Base-by-base conservation (phyloP, 2,329 filamentous ascomycete genomes). In the Sclerotinia glacialis region DNA sequence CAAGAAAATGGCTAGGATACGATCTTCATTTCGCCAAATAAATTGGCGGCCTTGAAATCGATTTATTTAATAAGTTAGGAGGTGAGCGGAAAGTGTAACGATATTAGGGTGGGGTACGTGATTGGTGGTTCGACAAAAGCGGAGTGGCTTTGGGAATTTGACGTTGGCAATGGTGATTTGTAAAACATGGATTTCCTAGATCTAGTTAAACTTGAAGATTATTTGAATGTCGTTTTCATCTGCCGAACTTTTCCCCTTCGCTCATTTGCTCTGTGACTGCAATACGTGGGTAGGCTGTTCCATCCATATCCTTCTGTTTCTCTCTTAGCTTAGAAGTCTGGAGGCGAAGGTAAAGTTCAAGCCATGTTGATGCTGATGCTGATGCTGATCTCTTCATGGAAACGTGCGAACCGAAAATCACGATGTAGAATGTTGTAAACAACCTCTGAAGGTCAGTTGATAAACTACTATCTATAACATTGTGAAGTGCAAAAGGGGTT, bases 21-120 rank as follows among this genome's bases (percentile, higher is more conserved):
- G 95, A 99, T 78, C 84, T 99, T 77, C 95, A 99, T 81, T 99
- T 99, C 82, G 95, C 95, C 68, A 99, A 99, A 86, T 99, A 77
- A 66, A 69, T 61, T 37, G 14, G 14, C 12, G 7, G 16, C 37
- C 12, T 34, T 11, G 5, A 21, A 23, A 23, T 21, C 16, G n/a
- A 11, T 8, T 8, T 34, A 37, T 37, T n/a, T 8, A 34, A 47
- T 21, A 18, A 34, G 4, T 6, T 12, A 37, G 44, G 28, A 21
- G 44, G 47, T 26, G 34, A 16, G 37, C 14, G 58, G 31, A 37
- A 18, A 37, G 7, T 40, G 44, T 50, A 61, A 61, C 58, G 44
- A 61, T 61, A 61, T 21, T 50, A 26, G 9, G 58, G 31, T 23
- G 21, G 44, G 26, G 28, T 50, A 26, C 44, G 58, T 61, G 58